Evolutionary conservation across 2,329 filamentous ascomycete species (phyloP).

Genomic region (Aspergillus sp.): DNA sequence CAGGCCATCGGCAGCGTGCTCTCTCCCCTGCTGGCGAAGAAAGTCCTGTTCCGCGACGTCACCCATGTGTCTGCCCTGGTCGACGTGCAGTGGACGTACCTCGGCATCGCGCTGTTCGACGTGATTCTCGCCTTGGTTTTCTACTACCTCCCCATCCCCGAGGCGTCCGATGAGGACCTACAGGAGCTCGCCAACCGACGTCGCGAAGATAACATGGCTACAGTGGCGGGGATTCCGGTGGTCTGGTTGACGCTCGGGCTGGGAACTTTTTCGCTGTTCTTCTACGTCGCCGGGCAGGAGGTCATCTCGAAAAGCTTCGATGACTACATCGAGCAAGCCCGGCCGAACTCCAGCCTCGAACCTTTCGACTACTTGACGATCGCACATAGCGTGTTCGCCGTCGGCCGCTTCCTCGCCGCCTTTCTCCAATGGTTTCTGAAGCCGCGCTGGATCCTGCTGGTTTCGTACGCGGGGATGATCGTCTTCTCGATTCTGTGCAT

Average conservation of each 20-base stretch:
- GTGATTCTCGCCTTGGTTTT: conserved; percentile 58
- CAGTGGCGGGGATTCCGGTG: conserved; percentile 46
- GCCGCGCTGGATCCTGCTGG: conserved; percentile 57
- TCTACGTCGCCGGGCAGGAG: conserved; percentile 63
- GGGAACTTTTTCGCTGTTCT: conserved; percentile 56
- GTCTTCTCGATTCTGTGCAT: conserved; percentile 54
- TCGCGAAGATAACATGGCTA: conserved; percentile 49
- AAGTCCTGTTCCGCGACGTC: conserved; percentile 56
- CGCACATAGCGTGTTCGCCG: conserved; percentile 58
- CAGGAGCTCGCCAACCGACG: conserved; percentile 55
- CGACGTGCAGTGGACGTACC: conserved; percentile 64
- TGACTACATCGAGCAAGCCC: conserved; percentile 42
- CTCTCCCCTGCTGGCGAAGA: conserved; percentile 59
- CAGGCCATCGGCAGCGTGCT: conserved; percentile 61
- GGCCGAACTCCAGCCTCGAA: conserved; percentile 30
- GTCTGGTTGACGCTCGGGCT: conserved; percentile 58
- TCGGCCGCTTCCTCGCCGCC: conserved; percentile 58
- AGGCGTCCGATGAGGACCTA: conserved; percentile 61
- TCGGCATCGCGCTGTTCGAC: conserved; percentile 62
- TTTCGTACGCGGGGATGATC: conserved; percentile 54
- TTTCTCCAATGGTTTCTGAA: conserved; percentile 54
- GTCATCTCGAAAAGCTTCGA: conserved; percentile 50
- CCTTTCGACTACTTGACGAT: conserved; percentile 51
- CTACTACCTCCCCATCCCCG: conserved; percentile 62
- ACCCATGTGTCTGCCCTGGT: conserved; percentile 53